Base-by-base conservation (phyloP, 78 protist genomes). In the Ministeria vibrans region DNA sequence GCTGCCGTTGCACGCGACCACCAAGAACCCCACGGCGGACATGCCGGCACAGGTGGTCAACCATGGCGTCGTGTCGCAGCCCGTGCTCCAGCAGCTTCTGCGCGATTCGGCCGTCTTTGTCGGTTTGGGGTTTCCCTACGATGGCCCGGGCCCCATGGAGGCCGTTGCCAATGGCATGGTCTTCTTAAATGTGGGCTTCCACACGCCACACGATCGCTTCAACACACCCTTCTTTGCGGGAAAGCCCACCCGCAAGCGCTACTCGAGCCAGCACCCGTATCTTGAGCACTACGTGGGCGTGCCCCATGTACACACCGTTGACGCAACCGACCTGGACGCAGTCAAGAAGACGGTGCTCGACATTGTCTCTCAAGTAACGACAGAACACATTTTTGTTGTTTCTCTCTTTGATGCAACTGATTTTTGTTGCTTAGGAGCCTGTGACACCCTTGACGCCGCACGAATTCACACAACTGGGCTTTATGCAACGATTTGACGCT, bases 201-300 rank as follows among this genome's bases (percentile, higher is more conserved):
- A 23, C 66, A 23, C 66, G 66, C 66, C 66, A 59, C 20, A 59
- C 13, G 20, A 23, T 23, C 5, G 36, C 34, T 11, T 11, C n/a
- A 59, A 59, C 66, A 59, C 66, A 13, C 66, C 66, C n/a, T 59
- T 59, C n/a, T 59, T 59, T 11, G 66, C 66, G 66, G 66, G 66
- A 23, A 59, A 59, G 66, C 66, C 66, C 34, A 59, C 66, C 36
- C 66, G 66, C 66, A 23, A 30, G 5, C 36, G 28, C 36, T 11
- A 28, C 7, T 15, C 66, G 66, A 28, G 36, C 36, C 66, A 59
- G 66, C 66, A 59, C n/a, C 66, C 66, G 66, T 59, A 59, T 30
- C 15, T 59, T 13, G 66, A 59, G 13, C 36, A 59, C 66, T 59
- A 28, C 28, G 66, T 59, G 5, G 66, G 66, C 36, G 7, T 3